These are phyloP conservation scores for Arachis stenosperma DNA, from an alignment of 306 rosid genomes.

Conservation along the genomic window DNA sequence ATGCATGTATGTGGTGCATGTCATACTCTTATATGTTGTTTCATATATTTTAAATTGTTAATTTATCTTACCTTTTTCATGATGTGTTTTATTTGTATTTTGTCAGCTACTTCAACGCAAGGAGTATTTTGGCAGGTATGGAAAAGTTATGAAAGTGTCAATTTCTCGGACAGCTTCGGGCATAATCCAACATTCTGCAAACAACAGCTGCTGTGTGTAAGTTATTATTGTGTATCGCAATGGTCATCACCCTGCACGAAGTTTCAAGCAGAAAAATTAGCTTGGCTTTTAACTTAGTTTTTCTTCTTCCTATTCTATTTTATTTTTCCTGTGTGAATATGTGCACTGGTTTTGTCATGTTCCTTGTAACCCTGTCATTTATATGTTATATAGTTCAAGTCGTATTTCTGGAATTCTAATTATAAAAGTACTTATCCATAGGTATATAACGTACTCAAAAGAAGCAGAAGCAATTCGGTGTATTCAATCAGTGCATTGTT, in stretches of 20 bases:
- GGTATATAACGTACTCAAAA: conserved; percentile 61
- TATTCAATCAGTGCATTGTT: conserved; percentile 62
- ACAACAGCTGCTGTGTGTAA: conserved; percentile 64
- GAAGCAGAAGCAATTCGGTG: conserved; percentile 58
- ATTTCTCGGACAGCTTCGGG: conserved; percentile 58
- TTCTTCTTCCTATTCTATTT: not conserved
- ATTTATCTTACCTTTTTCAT: conserved; percentile 22
- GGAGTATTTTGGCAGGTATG: conserved; percentile 63
- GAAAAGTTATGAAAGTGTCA: conserved; percentile 59
- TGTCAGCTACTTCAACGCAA: conserved; percentile 54
- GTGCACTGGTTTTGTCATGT: conserved; percentile 21
- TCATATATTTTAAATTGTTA: conserved; percentile 14
- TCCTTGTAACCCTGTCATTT: conserved; percentile 25
- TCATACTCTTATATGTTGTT: not conserved
- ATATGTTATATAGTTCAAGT: conserved; percentile 1
- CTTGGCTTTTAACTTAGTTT: not conserved
- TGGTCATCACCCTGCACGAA: conserved; percentile 15
- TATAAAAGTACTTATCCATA: conserved; percentile 31
- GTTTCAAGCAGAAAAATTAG: conserved; percentile 21
- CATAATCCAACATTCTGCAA: conserved; percentile 56
- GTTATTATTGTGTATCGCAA: conserved; percentile 37
- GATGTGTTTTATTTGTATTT: conserved; percentile 32
- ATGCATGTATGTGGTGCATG: conserved; percentile 34
- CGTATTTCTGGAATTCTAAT: conserved; percentile 25
- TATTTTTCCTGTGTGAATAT: not conserved